These are phyloP conservation scores for Cyclostephanos invisitatus DNA, from an alignment of 108 stramenopile genomes.

Conservation along the genomic window DNA sequence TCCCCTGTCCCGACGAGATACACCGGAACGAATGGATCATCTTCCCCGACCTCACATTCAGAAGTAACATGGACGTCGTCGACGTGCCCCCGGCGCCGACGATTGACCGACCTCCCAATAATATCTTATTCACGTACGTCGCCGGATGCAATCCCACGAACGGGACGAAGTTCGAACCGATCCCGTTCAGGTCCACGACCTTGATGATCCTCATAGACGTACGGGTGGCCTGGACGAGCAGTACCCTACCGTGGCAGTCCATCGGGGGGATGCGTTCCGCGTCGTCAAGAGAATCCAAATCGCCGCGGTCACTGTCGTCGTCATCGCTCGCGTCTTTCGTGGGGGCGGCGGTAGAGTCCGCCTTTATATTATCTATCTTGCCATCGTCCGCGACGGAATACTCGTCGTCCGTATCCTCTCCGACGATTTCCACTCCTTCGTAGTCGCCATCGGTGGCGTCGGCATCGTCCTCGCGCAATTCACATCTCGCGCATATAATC, in stretches of 20 bases:
- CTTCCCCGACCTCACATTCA: slow-evolving; percentile 77
- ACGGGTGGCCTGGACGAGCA: slow-evolving; percentile 66
- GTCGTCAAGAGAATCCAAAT: slow-evolving; percentile 9
- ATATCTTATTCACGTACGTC: slow-evolving; percentile 88
- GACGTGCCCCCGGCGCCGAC: slow-evolving; percentile 17
- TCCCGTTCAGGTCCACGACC: slow-evolving; percentile 51
- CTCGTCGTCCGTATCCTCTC: slow-evolving; percentile 11
- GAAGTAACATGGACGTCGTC: slow-evolving; percentile 59
- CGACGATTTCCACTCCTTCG: not conserved
- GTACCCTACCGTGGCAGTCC: slow-evolving; percentile 58
- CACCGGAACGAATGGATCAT: slow-evolving; percentile 78
- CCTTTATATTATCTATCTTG: slow-evolving; percentile 33
- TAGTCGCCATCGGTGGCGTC: too few species aligned
- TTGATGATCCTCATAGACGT: slow-evolving; percentile 58
- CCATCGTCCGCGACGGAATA: slow-evolving; percentile 35
- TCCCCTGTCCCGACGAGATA: slow-evolving; percentile 13
- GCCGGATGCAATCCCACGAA: slow-evolving; percentile 73
- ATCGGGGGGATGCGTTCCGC: slow-evolving; percentile 15
- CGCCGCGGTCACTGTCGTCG: slow-evolving; percentile 13
- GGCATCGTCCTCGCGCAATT: slow-evolving; percentile 1
- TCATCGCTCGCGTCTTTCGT: slow-evolving; percentile 26
- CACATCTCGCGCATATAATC: slow-evolving; percentile 54
- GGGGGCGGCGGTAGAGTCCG: slow-evolving; percentile 30
- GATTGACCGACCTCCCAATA: slow-evolving; percentile 58
- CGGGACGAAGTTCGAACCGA: slow-evolving; percentile 58